Percentiles rank a stretch among this genome's conserved stretches.
Evolutionary conservation across 2,329 filamentous ascomycete species (phyloP).

Genomic region (Rhinocladiella similis): DNA sequence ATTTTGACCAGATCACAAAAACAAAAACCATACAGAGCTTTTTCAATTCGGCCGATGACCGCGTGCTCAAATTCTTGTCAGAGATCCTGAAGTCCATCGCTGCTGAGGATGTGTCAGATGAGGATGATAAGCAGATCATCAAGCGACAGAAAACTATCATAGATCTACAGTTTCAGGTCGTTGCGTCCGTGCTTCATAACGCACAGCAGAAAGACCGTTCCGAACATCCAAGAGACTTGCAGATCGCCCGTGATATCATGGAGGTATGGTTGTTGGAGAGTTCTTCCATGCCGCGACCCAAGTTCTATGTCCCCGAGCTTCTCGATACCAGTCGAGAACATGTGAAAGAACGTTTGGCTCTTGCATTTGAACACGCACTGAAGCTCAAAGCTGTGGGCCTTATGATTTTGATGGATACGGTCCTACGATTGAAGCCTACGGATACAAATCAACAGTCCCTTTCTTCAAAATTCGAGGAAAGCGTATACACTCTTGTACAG

Average conservation of each 20-base stretch:
- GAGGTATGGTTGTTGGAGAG: constrained; percentile 4
- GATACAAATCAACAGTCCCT: constrained; percentile 2
- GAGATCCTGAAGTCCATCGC: constrained; percentile 12
- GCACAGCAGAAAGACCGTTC: constrained; percentile 5
- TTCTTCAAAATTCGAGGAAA: constrained; percentile 18
- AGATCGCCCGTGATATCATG: neutral
- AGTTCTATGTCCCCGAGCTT: neutral
- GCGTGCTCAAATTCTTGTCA: constrained; percentile 1
- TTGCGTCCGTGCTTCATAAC: constrained; percentile 7
- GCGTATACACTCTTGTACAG: constrained; percentile 32
- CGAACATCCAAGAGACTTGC: neutral
- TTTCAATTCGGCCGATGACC: constrained; percentile 6
- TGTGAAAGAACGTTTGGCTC: constrained; percentile 15
- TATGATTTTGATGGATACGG: constrained; percentile 4
- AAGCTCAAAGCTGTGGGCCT: constrained; percentile 7
- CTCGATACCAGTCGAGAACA: constrained; percentile 11
- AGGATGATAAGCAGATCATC: constrained; percentile 12
- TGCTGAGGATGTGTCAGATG: neutral
- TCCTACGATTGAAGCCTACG: constrained; percentile 3
- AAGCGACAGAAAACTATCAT: constrained; percentile 13
- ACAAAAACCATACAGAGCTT: constrained; percentile 55
- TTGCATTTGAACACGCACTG: constrained; percentile 22
- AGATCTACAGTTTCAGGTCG: constrained; percentile 14
- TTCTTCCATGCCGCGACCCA: neutral
- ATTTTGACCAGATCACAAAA: constrained; percentile 84